Conservation (phyloP, 2,329 filamentous ascomycete genomes). For the Aspergillus tamarii region DNA sequence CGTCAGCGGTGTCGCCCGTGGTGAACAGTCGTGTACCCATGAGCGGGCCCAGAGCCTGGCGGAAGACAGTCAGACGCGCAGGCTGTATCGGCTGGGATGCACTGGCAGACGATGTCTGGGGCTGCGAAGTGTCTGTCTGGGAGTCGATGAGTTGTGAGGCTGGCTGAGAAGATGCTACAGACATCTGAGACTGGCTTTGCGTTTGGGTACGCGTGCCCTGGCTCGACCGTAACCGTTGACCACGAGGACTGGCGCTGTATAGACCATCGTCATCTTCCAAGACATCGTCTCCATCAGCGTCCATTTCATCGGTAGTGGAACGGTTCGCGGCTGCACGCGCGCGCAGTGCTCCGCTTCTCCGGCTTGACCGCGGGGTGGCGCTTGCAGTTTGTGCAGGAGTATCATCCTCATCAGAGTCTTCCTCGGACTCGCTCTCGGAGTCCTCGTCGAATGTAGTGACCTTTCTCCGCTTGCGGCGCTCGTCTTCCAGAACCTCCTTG, state of each 20-base stretch:
- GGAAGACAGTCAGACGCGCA: conserved; percentile 73
- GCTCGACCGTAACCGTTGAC: conserved; percentile 41
- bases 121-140: conserved; percentile 54
- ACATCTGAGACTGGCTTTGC: conserved; percentile 58
- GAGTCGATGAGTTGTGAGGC: conserved; percentile 69
- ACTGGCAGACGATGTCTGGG: conserved; percentile 46
- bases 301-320: conserved; percentile 42
- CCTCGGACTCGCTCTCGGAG: conserved; percentile 50
- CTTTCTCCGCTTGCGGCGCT: conserved; percentile 81
- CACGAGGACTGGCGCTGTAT: conserved; percentile 56
- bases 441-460: conserved; percentile 69
- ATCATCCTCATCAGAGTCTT: conserved; percentile 35
- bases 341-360: conserved; percentile 35
- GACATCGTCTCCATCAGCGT: conserved; percentile 56
- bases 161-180: conserved; percentile 78
- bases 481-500: conserved; percentile 83
- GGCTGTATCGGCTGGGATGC: conserved; percentile 48
- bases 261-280: conserved; percentile 57
- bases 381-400: conserved; percentile 28
- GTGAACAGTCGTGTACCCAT: conserved; percentile 82
- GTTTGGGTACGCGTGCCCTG: conserved; percentile 45
- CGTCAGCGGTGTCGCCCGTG: conserved; percentile 74
- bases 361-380: conserved; percentile 38
- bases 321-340: conserved; percentile 40
- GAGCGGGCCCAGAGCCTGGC: conserved; percentile 77